These are phyloP conservation scores for Angomonas ambiguus DNA, from an alignment of 208 protist species.

Conservation along the genomic window DNA sequence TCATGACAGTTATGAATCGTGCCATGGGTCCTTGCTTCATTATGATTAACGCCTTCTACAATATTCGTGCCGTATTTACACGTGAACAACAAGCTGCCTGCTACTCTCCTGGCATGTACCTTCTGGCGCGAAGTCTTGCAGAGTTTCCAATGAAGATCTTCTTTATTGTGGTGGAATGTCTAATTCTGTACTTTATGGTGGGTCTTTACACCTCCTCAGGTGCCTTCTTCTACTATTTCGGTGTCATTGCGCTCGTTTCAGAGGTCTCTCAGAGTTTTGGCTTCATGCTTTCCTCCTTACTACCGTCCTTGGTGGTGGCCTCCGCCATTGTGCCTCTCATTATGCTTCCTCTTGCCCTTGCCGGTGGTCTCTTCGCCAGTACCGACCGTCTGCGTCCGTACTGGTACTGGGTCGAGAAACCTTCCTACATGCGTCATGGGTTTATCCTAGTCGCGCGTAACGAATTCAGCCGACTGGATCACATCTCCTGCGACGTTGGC, in stretches of 20 bases:
- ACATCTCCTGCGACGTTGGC: conserved; percentile 43
- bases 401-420: conserved; percentile 78
- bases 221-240: conserved; percentile 71
- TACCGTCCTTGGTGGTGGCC: conserved; percentile 51
- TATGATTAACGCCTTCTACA: conserved; percentile 65
- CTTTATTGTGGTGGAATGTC: conserved; percentile 62
- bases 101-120: conserved; percentile 76
- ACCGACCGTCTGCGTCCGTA: conserved; percentile 64
- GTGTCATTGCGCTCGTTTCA: conserved; percentile 58
- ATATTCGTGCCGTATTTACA: conserved; percentile 76
- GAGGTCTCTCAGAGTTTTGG: conserved; percentile 66
- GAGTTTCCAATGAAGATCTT: conserved; percentile 77
- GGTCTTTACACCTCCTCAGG: conserved; percentile 43
- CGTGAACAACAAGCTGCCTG: conserved; percentile 75
- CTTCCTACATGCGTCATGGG: conserved; percentile 73
- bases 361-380: conserved; percentile 74
- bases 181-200: conserved; percentile 83
- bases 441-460: conserved; percentile 73
- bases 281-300: conserved; percentile 72
- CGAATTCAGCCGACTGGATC: conserved; percentile 57
- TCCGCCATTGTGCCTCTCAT: conserved; percentile 72
- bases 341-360: conserved; percentile 68
- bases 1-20: conserved; percentile 72
- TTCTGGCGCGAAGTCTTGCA: conserved; percentile 64
- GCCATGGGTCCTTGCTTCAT: conserved; percentile 56